Evolutionary conservation across 2,329 filamentous ascomycete genomes (phyloP), one percentile per base, ranked within the genome.

Genomic region (Pseudogymnoascus pannorum): DNA sequence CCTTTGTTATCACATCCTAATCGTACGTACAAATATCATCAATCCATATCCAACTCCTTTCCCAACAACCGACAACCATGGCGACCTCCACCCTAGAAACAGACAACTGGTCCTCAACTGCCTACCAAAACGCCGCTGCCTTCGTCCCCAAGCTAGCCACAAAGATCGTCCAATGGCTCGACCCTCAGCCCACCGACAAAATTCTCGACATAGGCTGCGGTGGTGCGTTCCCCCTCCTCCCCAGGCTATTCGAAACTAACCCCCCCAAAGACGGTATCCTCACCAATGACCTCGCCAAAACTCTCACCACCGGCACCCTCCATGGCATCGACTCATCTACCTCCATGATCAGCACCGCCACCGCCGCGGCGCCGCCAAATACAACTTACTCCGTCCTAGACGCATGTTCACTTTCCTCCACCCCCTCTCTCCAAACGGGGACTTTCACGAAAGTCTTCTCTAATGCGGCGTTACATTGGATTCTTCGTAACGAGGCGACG

Each of bases 381-480:
- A 61, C 63, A 24, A 69, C 67, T 57, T 67, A 66, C 16, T 70
- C 71, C 36, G 64, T 54, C 68, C 36, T 42, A 8, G 24, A 58
- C 44, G 22, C 24, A 7, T 12, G 24, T 6, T 18, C 38, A n/a
- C 33, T 57, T 36, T 59, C 35, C 18, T 40, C 14, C 5, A 44
- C 11, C 35, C 57, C 29, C 1, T n/a, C 59, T 11, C 54, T 51
- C 12, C 40, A 61, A 26, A 22, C 57, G 16, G 54, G 29, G n/a
- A 29, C 54, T 14, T 58, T 40, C 67, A 73, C 76, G 64, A 87
- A 87, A 68, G 79, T 78, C 67, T 88, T 88, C 70, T 87, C 84
- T 61, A 87, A 87, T 67, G 85, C 85, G 0, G 85, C 85, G 0
- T 76, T 88, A 71, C 84, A 87, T 72, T 88, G 85, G 85, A 85